A percentile compares a stretch with the other conserved stretches of the same genome.
These are phyloP conservation scores for Dendrobium nobile DNA, from an alignment of 106 monocot species.

Conservation along the genomic window DNA sequence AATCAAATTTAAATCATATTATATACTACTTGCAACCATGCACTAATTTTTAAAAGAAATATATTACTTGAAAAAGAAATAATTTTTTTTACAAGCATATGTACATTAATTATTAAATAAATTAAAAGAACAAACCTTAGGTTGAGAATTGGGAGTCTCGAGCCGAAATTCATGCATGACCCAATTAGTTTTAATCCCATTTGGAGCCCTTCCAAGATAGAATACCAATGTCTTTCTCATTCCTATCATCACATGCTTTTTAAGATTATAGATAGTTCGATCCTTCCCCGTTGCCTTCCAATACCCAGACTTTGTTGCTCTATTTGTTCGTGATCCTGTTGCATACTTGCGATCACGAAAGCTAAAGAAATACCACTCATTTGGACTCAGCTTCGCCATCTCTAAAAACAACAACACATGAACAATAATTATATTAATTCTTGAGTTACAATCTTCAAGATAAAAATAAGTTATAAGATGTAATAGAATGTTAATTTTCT, in stretches of 20 bases:
- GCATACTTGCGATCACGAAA: constrained; percentile 74
- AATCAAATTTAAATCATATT: no score
- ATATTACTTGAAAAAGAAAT: no score
- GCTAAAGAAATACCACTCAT: constrained; percentile 87
- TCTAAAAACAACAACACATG: constrained; percentile 17
- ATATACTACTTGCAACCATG: no score
- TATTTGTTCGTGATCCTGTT: constrained; percentile 50
- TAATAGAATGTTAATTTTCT: no score
- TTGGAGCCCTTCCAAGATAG: constrained; percentile 62
- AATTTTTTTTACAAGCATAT: neutral
- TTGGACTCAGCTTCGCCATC: constrained; percentile 48
- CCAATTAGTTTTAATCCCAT: constrained; percentile 44
- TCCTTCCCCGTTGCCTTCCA: constrained; percentile 76
- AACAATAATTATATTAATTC: neutral
- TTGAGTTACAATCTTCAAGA: no score
- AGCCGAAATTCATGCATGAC: constrained; percentile 69
- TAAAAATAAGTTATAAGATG: no score
- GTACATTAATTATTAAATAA: neutral
- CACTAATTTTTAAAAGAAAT: no score
- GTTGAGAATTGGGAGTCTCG: constrained; percentile 37
- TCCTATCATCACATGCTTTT: constrained; percentile 29
- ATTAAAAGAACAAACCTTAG: constrained; percentile 25
- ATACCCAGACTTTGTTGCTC: constrained; percentile 57
- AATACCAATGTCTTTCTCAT: constrained; percentile 73
- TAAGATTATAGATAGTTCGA: constrained; percentile 18